Evolutionary conservation across 345 rosid species (phyloP).

Genomic region (Toxicodendron radicans): DNA sequence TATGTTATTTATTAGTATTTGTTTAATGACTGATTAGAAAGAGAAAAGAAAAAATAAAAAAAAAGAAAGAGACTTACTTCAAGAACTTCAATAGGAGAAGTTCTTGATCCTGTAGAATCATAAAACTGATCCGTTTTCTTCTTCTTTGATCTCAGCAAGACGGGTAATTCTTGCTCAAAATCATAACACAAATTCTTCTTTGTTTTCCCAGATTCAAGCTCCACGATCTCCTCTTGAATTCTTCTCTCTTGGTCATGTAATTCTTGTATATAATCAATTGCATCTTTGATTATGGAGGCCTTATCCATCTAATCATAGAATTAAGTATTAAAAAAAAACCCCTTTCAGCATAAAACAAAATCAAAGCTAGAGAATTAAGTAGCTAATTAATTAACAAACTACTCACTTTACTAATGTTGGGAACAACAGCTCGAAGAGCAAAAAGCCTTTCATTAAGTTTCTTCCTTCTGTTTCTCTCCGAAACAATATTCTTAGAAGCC

Average conservation of each 20-base stretch:
- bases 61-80: slow-evolving; percentile 36
- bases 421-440: slow-evolving; percentile 91
- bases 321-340: too few species aligned
- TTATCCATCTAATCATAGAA: slow-evolving; percentile 73
- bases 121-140: slow-evolving; percentile 46
- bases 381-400: not conserved
- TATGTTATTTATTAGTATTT: not conserved
- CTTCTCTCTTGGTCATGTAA: slow-evolving; percentile 74
- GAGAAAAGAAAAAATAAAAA: too few species aligned
- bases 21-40: not conserved
- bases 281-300: slow-evolving; percentile 97
- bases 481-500: slow-evolving; percentile 84
- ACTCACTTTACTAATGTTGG: slow-evolving; percentile 82
- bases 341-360: too few species aligned
- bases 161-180: slow-evolving; percentile 59
- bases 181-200: slow-evolving; percentile 43
- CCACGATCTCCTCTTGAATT: slow-evolving; percentile 68
- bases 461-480: slow-evolving; percentile 87
- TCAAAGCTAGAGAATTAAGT: too few species aligned
- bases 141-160: slow-evolving; percentile 67
- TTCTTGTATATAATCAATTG: slow-evolving; percentile 83
- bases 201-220: slow-evolving; percentile 59
- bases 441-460: slow-evolving; percentile 87
- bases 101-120: slow-evolving; percentile 38
- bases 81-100: slow-evolving; percentile 66